phyloP scores from a whole-genome alignment of 495 filamentous ascomycete species.

The Jackrogersella multiformis region DNA sequence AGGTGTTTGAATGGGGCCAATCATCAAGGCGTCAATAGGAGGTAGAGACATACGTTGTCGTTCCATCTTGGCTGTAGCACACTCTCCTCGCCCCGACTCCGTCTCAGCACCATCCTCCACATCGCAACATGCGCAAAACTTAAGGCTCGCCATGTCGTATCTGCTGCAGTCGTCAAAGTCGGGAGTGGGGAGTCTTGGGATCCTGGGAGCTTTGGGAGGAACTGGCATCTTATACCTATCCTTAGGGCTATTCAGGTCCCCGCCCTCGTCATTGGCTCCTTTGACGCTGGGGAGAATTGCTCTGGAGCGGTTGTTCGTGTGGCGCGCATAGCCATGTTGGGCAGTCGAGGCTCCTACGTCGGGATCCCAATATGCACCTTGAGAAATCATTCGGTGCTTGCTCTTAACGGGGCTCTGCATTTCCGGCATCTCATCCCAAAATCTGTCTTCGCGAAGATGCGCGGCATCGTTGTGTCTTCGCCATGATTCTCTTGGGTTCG shows the following conservation, averaged over 20 bases:
- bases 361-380: slow-evolving; percentile 1
- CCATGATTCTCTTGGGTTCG: background rate
- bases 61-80: slow-evolving; percentile 36
- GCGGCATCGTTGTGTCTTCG: background rate
- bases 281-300: background rate
- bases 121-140: slow-evolving; percentile 42
- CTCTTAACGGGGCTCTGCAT: background rate
- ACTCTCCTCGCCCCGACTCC: background rate
- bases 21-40: background rate
- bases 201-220: slow-evolving; percentile 37
- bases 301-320: background rate
- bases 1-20: background rate
- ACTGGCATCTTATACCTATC: slow-evolving; percentile 15
- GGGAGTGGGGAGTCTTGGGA: slow-evolving; percentile 45
- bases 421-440: background rate
- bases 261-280: background rate
- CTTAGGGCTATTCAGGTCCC: background rate
- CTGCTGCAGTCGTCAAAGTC: slow-evolving; percentile 34
- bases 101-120: background rate
- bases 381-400: background rate
- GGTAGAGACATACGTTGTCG: slow-evolving; percentile 32
- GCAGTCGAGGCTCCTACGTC: background rate
- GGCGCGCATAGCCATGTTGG: background rate
- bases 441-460: background rate
- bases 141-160: background rate